Percentiles rank a stretch among this genome's conserved stretches.
phyloP scores from a whole-genome alignment of 2,329 filamentous ascomycete genomes.

The Colletotrichum simmondsii region DNA sequence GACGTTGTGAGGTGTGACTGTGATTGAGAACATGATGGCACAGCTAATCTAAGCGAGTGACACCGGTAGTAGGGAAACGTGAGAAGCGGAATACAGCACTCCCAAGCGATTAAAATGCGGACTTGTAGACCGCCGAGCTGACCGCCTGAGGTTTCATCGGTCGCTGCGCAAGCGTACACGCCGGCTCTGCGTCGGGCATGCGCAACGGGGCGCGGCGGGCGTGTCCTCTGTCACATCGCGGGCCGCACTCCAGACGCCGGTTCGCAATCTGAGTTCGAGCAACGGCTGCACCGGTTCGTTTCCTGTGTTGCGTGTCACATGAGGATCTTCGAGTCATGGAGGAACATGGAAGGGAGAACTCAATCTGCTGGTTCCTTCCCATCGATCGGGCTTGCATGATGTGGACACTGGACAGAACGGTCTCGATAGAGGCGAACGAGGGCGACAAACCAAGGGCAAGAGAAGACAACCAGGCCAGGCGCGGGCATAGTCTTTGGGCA shows the following conservation, averaged over 20 bases:
- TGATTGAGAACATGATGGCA: neutral
- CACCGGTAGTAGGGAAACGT: neutral
- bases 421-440: neutral
- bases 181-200: neutral
- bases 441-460: neutral
- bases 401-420: neutral
- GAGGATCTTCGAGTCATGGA: constrained; percentile 13
- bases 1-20: neutral
- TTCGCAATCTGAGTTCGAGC: neutral
- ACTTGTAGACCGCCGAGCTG: neutral
- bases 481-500: neutral
- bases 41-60: neutral
- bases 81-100: neutral
- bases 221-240: neutral
- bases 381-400: neutral
- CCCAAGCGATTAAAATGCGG: too few relatives aligned
- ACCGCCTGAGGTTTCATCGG: constrained; percentile 1
- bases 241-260: neutral
- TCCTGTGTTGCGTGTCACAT: neutral
- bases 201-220: neutral
- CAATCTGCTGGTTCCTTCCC: neutral
- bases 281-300: neutral
- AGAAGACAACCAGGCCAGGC: neutral
- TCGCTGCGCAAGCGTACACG: neutral
- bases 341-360: neutral